Percentiles rank a stretch among this genome's conserved stretches.
phyloP scores from a whole-genome alignment of 345 rosid species.

The Ceriops decandra region DNA sequence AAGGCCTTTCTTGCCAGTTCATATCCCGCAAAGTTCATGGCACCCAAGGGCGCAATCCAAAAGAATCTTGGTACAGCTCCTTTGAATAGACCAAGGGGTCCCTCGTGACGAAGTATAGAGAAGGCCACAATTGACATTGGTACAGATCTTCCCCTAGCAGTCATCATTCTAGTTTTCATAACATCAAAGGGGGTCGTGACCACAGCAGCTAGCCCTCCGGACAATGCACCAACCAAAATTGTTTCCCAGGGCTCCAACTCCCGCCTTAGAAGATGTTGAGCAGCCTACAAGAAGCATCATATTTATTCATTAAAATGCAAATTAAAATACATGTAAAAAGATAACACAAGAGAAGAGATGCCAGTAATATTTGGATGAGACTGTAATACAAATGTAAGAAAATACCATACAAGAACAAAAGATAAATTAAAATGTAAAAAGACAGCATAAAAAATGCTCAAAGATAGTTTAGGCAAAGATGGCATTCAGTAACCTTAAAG shows the following conservation, averaged over 20 bases:
- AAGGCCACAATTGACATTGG: slow-evolving; percentile 73
- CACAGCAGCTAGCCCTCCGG: slow-evolving; percentile 93
- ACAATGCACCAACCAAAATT: slow-evolving; percentile 78
- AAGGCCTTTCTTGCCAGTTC: slow-evolving; percentile 88
- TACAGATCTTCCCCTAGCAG: slow-evolving; percentile 71
- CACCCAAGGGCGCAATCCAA: slow-evolving; percentile 99
- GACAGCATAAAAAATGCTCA: too few species aligned
- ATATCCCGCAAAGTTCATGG: slow-evolving; percentile 99
- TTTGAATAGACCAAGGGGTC: slow-evolving; percentile 89
- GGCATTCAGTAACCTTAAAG: too few species aligned
- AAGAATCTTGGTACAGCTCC: slow-evolving; percentile 94
- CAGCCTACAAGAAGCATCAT: slow-evolving; percentile 44
- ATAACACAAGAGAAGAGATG: background rate
- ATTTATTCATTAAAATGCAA: background rate
- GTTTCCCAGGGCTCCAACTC: slow-evolving; percentile 96
- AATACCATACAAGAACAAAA: too few species aligned
- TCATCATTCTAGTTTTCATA: slow-evolving; percentile 99
- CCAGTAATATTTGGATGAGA: background rate
- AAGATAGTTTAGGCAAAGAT: too few species aligned
- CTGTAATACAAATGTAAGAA: background rate
- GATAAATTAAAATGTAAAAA: too few species aligned
- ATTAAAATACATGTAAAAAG: background rate
- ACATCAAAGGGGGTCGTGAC: slow-evolving; percentile 92
- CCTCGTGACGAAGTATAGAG: slow-evolving; percentile 81
- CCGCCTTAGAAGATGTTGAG: slow-evolving; percentile 61